Base-by-base conservation (phyloP, 768 basidiomycete species). In the Coprinopsis marcescibilis region DNA sequence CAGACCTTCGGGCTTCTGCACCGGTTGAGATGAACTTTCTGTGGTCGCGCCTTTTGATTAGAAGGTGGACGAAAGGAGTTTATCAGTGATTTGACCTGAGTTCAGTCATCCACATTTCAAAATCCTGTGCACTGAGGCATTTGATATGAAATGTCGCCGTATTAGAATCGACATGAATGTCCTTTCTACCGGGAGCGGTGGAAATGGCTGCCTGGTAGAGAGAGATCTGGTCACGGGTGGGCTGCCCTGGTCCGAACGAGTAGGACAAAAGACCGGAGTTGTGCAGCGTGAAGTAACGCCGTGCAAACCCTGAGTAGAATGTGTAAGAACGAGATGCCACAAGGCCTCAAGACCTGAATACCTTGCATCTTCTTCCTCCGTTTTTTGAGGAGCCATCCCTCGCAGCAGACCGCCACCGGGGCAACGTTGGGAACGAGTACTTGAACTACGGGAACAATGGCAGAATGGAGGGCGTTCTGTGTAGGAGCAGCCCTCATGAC, bases 321-420 rank as follows among this genome's bases (percentile, higher is more conserved):
- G 32, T 25, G 46, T 43, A 20, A 46, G 39, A 20, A 17, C 17
- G 21, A 19, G 26, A 34, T 37, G 20, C 13, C 5, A 15, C 8
- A 38, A 30, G 19, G 17, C 20, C 32, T 25, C 20, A 0, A 43
- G 30, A 43, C 26, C 24, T 43, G 35, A 27, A 32, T 30, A 45
- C 89, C 89, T 70, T 91, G 89, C 84, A 90, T 83, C 68, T 79
- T 88, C 73, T 88, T 89, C 53, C 89, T 71, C 55, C 89, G 72
- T 66, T 92, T 92, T 70, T 91, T 91, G 51, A 91, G 71, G 4
- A 90, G 66, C 87, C 87, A 91, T 67, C 89, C 89, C 55, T 86
- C 74, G 42, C 66, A 72, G 3, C 85, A 52, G 41, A 80, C 49
- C 3, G 30, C 32, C 17, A 13, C 41, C 27, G 37, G 13, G 10